phyloP scores from a whole-genome alignment of 805 yeast species.

The Sugiyamaella lignohabitans region DNA sequence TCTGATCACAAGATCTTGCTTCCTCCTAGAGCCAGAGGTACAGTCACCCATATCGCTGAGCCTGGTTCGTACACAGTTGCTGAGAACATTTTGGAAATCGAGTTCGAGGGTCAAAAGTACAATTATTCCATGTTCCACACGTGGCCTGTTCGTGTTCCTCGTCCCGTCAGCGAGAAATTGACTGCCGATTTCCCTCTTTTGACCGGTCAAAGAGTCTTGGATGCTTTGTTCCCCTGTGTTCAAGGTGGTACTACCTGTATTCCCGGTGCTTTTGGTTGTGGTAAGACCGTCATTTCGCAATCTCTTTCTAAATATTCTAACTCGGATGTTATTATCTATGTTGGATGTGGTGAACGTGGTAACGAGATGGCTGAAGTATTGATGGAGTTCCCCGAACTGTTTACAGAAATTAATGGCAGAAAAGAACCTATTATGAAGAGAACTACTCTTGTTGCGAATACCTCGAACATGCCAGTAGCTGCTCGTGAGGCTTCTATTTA shows the following conservation, averaged over 20 bases:
- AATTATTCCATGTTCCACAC: conserved; percentile 93
- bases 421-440: conserved; percentile 99
- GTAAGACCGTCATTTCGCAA: conserved; percentile 97
- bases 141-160: conserved; percentile 99
- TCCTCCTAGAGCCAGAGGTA: conserved; percentile 99
- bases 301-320: conserved; percentile 94
- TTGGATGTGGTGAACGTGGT: conserved; percentile 96
- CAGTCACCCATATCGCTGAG: conserved; percentile 80
- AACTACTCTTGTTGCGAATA: conserved; percentile 96
- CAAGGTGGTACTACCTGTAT: conserved; percentile 99
- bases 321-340: conserved; percentile 93
- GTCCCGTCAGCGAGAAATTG: conserved; percentile 93
- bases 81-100: conserved; percentile 86
- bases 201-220: conserved; percentile 98
- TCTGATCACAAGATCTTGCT: conserved; percentile 88
- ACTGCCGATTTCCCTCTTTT: conserved; percentile 91
- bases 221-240: conserved; percentile 96
- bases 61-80: conserved; percentile 89
- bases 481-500: conserved; percentile 99
- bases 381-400: conserved; percentile 98
- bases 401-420: conserved; percentile 82
- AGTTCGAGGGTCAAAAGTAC: conserved; percentile 79
- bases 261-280: conserved; percentile 99
- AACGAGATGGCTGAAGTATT: conserved; percentile 99
- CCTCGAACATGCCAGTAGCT: conserved; percentile 99